A percentile compares a stretch with the other conserved stretches of the same genome.
These are phyloP conservation scores for Petunia axillaris DNA, from an alignment of 257 asterid genomes.

Conservation along the genomic window DNA sequence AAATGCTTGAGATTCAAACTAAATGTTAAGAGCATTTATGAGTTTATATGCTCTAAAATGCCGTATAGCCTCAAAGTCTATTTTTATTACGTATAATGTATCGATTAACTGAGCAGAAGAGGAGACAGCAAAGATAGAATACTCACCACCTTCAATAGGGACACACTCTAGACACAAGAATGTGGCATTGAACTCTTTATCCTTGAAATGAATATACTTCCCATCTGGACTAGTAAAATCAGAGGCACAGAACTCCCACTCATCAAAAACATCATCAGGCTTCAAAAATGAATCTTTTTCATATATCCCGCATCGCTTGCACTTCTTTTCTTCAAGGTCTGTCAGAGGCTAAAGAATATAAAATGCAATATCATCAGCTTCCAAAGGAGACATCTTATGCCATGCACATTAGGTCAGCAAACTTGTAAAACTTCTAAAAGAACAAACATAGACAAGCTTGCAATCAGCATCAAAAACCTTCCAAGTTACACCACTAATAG, in stretches of 20 bases:
- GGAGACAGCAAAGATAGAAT: constrained; percentile 3
- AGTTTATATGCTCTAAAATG: constrained; percentile 6
- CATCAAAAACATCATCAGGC: constrained; percentile 35
- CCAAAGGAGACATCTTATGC: neutral
- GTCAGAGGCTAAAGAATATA: constrained; percentile 29
- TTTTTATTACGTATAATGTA: neutral
- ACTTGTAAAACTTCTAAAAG: constrained; percentile 8
- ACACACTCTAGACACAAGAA: constrained; percentile 44
- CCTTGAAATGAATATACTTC: constrained; percentile 35
- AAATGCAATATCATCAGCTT: neutral
- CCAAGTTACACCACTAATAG: neutral
- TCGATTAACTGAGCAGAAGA: neutral
- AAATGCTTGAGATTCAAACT: neutral
- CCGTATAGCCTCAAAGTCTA: neutral
- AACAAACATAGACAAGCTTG: constrained; percentile 1
- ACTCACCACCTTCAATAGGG: constrained; percentile 38
- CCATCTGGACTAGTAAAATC: constrained; percentile 32
- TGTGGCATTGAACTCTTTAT: constrained; percentile 48
- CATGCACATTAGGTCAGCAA: neutral
- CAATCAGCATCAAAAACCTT: neutral
- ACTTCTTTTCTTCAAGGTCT: constrained; percentile 28
- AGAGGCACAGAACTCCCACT: constrained; percentile 36
- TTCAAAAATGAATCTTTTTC: constrained; percentile 26
- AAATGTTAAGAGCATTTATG: neutral
- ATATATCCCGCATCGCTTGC: constrained; percentile 36